Conservation (phyloP, 1,139 yeast genomes). For the Saccharomyces uvarum region DNA sequence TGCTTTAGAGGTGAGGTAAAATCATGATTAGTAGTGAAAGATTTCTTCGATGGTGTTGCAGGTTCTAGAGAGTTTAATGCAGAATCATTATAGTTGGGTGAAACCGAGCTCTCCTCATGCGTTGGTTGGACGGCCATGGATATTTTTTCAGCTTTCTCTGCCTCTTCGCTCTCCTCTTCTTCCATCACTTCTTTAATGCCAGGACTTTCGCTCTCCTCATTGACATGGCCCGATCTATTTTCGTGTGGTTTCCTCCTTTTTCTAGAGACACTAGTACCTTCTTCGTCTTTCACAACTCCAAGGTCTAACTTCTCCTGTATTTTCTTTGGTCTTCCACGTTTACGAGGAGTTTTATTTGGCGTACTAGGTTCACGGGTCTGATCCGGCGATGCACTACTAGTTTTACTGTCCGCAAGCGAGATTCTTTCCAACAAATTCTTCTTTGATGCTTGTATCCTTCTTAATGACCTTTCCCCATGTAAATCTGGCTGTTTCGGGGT, state of each 20-base stretch:
- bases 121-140: not conserved
- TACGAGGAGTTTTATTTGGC: slow-evolving; percentile 1
- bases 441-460: slow-evolving; percentile 1
- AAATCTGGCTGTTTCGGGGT: not conserved
- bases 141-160: not conserved
- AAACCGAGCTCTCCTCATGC: not conserved
- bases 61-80: slow-evolving; percentile 7
- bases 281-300: not conserved
- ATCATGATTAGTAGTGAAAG: slow-evolving; percentile 14
- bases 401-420: not conserved
- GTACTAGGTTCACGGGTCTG: not conserved
- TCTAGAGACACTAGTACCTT: not conserved
- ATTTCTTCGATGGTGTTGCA: slow-evolving; percentile 20
- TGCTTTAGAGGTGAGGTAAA: slow-evolving; percentile 27
- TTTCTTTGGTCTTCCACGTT: slow-evolving; percentile 14
- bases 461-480: not conserved
- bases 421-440: slow-evolving; percentile 4
- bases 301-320: not conserved
- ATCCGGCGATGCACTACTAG: slow-evolving; percentile 2
- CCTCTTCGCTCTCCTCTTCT: not conserved
- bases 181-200: not conserved
- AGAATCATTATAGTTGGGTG: not conserved
- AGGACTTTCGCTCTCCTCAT: not conserved
- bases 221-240: not conserved
- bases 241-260: not conserved